phyloP scores from a whole-genome alignment of 139 green algal genomes.

The Haematococcus sp. region DNA sequence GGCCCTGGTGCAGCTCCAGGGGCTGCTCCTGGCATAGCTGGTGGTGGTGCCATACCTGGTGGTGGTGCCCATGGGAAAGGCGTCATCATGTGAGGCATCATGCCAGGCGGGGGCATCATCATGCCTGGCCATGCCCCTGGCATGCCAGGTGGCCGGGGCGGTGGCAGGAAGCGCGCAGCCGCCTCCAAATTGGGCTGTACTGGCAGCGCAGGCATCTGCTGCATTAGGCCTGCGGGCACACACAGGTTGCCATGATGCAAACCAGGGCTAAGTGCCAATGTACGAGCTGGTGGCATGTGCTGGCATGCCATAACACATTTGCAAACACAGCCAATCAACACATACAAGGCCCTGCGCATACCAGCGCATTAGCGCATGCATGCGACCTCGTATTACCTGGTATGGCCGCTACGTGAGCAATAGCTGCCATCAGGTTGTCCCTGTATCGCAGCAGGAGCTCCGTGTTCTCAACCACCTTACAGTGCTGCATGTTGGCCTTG shows the following conservation, averaged over 20 bases:
- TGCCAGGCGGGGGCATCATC: too few relatives aligned
- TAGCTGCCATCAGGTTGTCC: conserved; percentile 80
- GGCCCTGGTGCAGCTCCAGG: too few relatives aligned
- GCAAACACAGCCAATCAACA: background rate
- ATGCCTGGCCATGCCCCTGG: too few relatives aligned
- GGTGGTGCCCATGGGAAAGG: too few relatives aligned
- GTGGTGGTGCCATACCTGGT: too few relatives aligned
- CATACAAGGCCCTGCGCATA: background rate
- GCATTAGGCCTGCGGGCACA: conserved; percentile 1
- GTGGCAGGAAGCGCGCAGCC: conserved; percentile 58
- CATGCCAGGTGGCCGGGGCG: background rate
- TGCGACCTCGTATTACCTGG: background rate
- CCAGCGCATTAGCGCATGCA: background rate
- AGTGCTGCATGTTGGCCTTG: conserved; percentile 55
- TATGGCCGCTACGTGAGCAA: conserved; percentile 70
- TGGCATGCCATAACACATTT: background rate
- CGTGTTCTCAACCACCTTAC: conserved; percentile 79
- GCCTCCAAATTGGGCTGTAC: conserved; percentile 74
- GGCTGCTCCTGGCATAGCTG: too few relatives aligned
- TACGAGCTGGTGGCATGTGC: background rate
- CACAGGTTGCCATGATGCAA: background rate
- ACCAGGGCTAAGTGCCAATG: background rate
- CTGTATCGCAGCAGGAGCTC: conserved; percentile 75
- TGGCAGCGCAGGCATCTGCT: conserved; percentile 81
- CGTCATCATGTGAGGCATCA: too few relatives aligned